These are phyloP conservation scores for Neurospora sp. DNA, from an alignment of 495 filamentous ascomycete genomes.

Conservation along the genomic window DNA sequence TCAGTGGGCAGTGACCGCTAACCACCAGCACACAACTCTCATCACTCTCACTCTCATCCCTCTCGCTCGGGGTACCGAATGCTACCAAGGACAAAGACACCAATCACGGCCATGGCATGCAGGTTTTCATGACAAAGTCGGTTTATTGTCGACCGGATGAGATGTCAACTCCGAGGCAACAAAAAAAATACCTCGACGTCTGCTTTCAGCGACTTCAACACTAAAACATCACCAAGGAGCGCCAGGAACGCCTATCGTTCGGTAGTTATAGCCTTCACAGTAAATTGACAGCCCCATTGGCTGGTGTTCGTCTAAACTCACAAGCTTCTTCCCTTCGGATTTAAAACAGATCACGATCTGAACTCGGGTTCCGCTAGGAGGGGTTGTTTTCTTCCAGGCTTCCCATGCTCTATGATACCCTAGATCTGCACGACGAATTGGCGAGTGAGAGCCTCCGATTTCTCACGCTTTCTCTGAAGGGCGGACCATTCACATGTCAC, in stretches of 20 bases:
- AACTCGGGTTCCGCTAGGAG: background rate
- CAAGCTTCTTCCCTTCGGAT: background rate
- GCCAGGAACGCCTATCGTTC: background rate
- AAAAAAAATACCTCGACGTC: background rate
- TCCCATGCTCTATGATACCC: background rate
- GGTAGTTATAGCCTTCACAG: background rate
- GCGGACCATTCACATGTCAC: background rate
- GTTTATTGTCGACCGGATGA: background rate
- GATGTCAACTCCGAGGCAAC: background rate
- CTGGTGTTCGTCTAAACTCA: background rate
- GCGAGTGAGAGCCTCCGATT: conserved; percentile 6
- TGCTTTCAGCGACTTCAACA: background rate
- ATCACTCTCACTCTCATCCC: background rate
- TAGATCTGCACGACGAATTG: conserved; percentile 5
- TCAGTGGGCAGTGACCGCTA: background rate
- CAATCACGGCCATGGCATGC: too few species aligned
- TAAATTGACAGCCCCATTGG: background rate
- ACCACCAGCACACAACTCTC: background rate
- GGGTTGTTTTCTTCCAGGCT: background rate
- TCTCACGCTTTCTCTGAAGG: conserved; percentile 1
- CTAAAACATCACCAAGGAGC: background rate
- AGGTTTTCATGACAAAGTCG: too few species aligned
- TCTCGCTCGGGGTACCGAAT: too few species aligned
- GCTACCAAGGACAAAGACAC: too few species aligned
- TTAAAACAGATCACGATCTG: background rate